Base-by-base conservation (phyloP, 768 basidiomycete species). In the Daedaleopsis nitida region DNA sequence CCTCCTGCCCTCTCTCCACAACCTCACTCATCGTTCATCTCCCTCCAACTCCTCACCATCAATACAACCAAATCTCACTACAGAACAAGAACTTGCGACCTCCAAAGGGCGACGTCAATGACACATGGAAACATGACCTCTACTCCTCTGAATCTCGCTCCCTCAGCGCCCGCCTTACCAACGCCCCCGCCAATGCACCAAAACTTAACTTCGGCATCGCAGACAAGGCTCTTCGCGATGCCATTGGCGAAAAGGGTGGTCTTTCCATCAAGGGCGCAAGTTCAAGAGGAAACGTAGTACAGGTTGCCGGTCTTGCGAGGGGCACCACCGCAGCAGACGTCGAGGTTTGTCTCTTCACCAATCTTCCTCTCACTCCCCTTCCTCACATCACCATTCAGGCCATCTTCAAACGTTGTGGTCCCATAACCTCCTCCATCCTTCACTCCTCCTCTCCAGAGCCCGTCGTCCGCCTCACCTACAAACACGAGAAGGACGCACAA, bases 321-420 rank as follows among this genome's bases (percentile, higher is more conserved):
- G 92, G 92, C 1, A 94, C 92, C 24, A 92, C 89, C 9, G 81
- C 88, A 16, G 91, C 89, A 16, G 92, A 94, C 72, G 92, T 94
- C 51, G 83, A 86, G 70, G 79, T 80, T 57, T 63, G 68, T 50
- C 6, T 51, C 35, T 19, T 56, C 4, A 32, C 7, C 27, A 32
- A 32, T 7, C 24, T 17, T 23, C 21, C 35, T 53, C 43, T 43
- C 3, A 45, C 44, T 42, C 6, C 43, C 13, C 16, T 16, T 53
- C 56, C 43, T 27, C 50, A 12, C n/a, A 34, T 9, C 52, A 7
- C 34, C 13, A 24, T 12, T 3, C 60, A 80, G 70, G 90, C 92
- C 24, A 93, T 93, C 57, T 94, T 94, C 80, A 87, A 88, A 64
- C 85, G 87, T 23, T 91, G 91, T 66, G 90, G 90, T 8, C 75